Base-by-base conservation (phyloP, 2,329 filamentous ascomycete genomes). In the Penicillium polonicum region DNA sequence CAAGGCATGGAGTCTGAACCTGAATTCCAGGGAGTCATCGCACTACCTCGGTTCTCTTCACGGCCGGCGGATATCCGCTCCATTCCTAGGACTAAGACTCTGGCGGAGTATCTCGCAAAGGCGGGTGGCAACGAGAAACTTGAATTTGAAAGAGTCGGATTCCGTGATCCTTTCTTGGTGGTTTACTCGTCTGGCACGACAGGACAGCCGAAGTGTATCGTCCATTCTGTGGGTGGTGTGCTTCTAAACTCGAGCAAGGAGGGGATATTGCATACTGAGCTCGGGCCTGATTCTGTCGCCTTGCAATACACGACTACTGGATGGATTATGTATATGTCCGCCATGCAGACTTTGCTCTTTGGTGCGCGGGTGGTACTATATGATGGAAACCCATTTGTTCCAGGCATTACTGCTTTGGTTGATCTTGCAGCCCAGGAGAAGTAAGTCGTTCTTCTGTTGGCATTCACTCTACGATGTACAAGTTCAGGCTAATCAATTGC, bases 281-380 rank as follows among this genome's bases (percentile, higher is more conserved):
- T 80, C 42, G 71, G 72, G 0, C 69, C 79, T 0, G 70, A 71
- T 8, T 79, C 71, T 17, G 77, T 80, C 0, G 69, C 75, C 9
- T 63, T 87, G 35, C 85, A 88, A 67, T 87, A 85, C 66, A 88
- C 86, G 1, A 88, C 86, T 0, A 91, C 88, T 0, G 88, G 89
- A 0, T 95, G 91, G 91, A 94, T 96, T 74, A 95, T 96, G 91
- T 94, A 93, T 70, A 77, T 92, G 9, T 76, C 80, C 3, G 83
- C 82, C 38, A 78, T 90, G 0, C 78, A 80, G 21, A 78, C 80
- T 4, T 78, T 93, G 8, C 65, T 88, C 1, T 75, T 80, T 39
- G 89, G 90, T 8, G 79, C 80, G 0, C 80, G 84, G 6, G 78
- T 83, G 1, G 74, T 95, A 2, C 78, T 93, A n/a, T 95, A 95